Percentiles rank a stretch among this genome's conserved stretches.
Evolutionary conservation across 495 filamentous ascomycete species (phyloP).

Genomic region (Aspergillus conjunctus): DNA sequence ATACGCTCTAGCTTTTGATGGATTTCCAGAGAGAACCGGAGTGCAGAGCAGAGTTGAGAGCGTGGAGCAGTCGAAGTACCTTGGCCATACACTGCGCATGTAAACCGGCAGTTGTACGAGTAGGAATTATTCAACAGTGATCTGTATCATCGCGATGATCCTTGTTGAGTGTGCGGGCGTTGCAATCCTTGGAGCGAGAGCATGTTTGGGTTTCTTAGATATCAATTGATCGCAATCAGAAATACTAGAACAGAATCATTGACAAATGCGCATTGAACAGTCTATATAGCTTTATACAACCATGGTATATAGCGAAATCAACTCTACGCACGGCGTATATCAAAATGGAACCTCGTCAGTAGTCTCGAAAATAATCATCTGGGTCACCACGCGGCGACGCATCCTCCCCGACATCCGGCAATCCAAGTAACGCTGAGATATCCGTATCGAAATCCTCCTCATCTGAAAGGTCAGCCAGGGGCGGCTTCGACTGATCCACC

Average conservation of each 20-base stretch:
- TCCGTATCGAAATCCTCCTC: constrained; percentile 1
- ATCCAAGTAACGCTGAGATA: constrained; percentile 8
- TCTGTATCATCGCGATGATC: not conserved
- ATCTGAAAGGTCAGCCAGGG: not conserved
- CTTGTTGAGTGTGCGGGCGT: not conserved
- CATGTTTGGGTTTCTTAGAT: not conserved
- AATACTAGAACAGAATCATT: not conserved
- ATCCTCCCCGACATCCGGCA: constrained; percentile 11
- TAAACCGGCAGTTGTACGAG: not conserved
- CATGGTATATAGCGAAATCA: not conserved
- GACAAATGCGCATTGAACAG: not conserved
- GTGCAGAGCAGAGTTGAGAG: constrained; percentile 5
- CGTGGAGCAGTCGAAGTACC: constrained; percentile 22
- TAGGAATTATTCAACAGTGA: not conserved
- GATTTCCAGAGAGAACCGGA: constrained; percentile 34
- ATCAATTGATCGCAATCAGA: not conserved
- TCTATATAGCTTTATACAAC: not conserved
- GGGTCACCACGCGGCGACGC: not conserved
- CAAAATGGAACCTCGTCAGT: no score
- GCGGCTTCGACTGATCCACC: not conserved
- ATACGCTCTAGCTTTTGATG: constrained; percentile 57
- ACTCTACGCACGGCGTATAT: not conserved
- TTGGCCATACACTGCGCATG: constrained; percentile 24
- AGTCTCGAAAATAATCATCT: no score
- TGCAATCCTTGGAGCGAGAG: not conserved